Evolutionary conservation across 352 stramenopile species (phyloP).

Genomic region (Blastocystis sp.): DNA sequence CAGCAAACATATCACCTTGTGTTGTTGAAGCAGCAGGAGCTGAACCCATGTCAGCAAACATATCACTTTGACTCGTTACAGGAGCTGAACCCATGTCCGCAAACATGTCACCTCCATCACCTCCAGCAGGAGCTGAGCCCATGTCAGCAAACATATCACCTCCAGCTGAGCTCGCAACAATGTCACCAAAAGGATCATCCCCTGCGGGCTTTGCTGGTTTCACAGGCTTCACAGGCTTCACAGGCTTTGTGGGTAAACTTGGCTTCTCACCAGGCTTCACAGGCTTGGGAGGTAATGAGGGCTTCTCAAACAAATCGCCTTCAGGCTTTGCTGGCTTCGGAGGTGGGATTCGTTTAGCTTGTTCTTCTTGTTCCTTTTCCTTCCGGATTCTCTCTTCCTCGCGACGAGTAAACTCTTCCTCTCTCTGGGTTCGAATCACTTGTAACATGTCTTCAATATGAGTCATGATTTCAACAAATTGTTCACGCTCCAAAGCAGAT

Average conservation of each 20-base stretch:
- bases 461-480: slow-evolving; percentile 27
- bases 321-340: slow-evolving; percentile 10
- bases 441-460: slow-evolving; percentile 47
- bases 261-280: slow-evolving; percentile 20
- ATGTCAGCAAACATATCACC: slow-evolving; percentile 9
- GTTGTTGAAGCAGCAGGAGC: neutral
- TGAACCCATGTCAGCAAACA: slow-evolving; percentile 54
- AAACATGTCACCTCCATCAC: slow-evolving; percentile 14
- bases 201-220: neutral
- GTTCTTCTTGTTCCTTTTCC: slow-evolving; percentile 10
- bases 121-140: neutral
- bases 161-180: no score
- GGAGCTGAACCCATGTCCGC: neutral
- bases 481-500: neutral
- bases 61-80: neutral
- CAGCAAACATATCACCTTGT: neutral
- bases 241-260: neutral
- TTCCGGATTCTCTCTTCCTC: slow-evolving; percentile 29
- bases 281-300: slow-evolving; percentile 8
- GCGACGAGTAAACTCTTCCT: slow-evolving; percentile 37
- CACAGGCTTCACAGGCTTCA: no score
- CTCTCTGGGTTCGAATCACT: neutral
- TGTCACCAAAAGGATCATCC: neutral
- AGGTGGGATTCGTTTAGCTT: neutral
- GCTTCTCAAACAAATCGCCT: slow-evolving; percentile 16